These are phyloP conservation scores for Cardamine occulta DNA, from an alignment of 345 rosid genomes.

Conservation along the genomic window DNA sequence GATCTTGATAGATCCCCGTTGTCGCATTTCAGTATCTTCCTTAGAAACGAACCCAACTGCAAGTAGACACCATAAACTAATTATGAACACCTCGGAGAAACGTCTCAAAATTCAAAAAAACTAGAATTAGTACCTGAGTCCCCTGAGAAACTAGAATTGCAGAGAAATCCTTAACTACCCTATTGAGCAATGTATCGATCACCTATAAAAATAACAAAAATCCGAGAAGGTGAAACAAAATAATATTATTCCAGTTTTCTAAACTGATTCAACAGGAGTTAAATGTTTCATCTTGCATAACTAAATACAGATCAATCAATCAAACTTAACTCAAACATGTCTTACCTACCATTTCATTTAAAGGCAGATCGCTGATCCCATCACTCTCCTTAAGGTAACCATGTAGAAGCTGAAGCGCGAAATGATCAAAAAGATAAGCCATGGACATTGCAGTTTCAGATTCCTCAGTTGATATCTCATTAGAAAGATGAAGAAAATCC, in stretches of 20 bases:
- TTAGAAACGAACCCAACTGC: constrained; percentile 59
- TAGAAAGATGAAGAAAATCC: constrained; percentile 87
- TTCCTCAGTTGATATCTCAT: constrained; percentile 76
- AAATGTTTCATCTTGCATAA: not conserved
- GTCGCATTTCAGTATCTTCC: constrained; percentile 75
- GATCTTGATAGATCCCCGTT: constrained; percentile 60
- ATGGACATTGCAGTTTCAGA: constrained; percentile 70
- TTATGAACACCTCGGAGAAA: not conserved
- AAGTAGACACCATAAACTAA: constrained; percentile 8
- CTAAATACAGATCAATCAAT: not conserved
- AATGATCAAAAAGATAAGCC: constrained; percentile 85
- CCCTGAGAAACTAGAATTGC: constrained; percentile 87
- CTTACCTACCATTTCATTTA: constrained; percentile 98
- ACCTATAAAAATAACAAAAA: constrained; percentile 52
- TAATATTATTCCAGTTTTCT: not conserved
- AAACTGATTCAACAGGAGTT: not conserved
- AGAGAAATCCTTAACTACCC: constrained; percentile 87
- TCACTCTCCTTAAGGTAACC: constrained; percentile 75
- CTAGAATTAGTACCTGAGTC: constrained; percentile 74
- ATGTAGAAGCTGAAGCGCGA: constrained; percentile 78
- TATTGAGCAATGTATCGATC: constrained; percentile 77
- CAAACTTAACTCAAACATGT: constrained; percentile 28
- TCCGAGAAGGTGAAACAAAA: constrained; percentile 16
- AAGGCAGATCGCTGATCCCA: constrained; percentile 68
- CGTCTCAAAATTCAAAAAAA: not conserved